Evolutionary conservation across 2,329 filamentous ascomycete species (phyloP).

Genomic region (Macroventuria anomochaeta): DNA sequence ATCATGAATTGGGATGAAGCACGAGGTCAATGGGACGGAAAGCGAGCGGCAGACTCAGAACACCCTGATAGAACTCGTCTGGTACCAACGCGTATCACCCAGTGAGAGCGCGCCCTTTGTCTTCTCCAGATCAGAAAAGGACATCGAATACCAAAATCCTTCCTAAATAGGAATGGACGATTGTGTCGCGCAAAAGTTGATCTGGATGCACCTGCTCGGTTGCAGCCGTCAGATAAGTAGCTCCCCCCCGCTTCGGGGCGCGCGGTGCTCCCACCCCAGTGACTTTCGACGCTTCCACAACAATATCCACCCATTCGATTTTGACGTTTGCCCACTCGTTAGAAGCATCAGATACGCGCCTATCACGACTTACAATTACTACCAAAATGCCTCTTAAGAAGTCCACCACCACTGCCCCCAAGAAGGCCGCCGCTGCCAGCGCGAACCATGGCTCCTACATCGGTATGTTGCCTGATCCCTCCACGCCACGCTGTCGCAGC

Average conservation of each 20-base stretch:
- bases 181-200: constrained; percentile 35
- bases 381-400: constrained; percentile 71
- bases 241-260: constrained; percentile 37
- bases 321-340: constrained; percentile 37
- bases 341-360: constrained; percentile 39
- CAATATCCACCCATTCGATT: constrained; percentile 30
- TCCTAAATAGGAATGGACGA: constrained; percentile 42
- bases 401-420: constrained; percentile 60
- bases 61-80: constrained; percentile 31
- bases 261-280: constrained; percentile 31
- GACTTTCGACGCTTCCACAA: constrained; percentile 37
- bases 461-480: constrained; percentile 61
- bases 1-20: constrained; percentile 18
- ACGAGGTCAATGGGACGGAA: constrained; percentile 24
- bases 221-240: constrained; percentile 41
- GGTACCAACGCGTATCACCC: constrained; percentile 25
- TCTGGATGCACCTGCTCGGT: constrained; percentile 37
- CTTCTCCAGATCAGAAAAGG: constrained; percentile 34
- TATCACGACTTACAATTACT: constrained; percentile 35
- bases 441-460: constrained; percentile 69
- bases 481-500: constrained; percentile 56
- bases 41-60: constrained; percentile 27
- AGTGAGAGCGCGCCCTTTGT: constrained; percentile 28
- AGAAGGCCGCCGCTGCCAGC: constrained; percentile 63
- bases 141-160: constrained; percentile 33